These are phyloP conservation scores for Aspergillus ochraceus DNA, from an alignment of 2,329 filamentous ascomycete genomes.

Conservation along the genomic window DNA sequence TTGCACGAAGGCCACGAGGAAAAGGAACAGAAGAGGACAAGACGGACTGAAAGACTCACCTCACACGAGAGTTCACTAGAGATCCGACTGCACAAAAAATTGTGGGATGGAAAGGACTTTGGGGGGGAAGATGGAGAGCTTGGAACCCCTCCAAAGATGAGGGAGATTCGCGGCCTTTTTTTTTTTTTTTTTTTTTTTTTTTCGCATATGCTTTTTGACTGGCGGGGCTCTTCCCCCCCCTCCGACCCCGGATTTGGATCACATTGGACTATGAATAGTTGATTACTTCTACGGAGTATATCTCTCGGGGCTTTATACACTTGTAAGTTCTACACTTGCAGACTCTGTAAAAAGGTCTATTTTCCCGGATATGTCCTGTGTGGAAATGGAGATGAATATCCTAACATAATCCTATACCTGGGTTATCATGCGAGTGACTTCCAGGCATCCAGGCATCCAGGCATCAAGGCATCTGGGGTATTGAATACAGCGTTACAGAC, in stretches of 20 bases:
- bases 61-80: constrained; percentile 16
- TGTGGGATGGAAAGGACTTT: not conserved
- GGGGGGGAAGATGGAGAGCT: not conserved
- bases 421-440: too few relatives aligned
- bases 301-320: too few relatives aligned
- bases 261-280: too few relatives aligned
- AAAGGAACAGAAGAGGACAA: not conserved
- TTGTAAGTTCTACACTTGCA: too few relatives aligned
- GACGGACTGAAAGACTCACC: constrained; percentile 13
- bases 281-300: too few relatives aligned
- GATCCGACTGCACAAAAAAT: constrained; percentile 12
- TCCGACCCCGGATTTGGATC: constrained; percentile 22
- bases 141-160: not conserved
- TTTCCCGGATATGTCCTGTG: too few relatives aligned
- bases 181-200: constrained; percentile 10
- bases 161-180: not conserved
- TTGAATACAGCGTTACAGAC: too few relatives aligned
- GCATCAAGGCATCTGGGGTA: too few relatives aligned
- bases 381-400: too few relatives aligned
- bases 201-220: constrained; percentile 6
- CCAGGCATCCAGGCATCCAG: too few relatives aligned
- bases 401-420: too few relatives aligned
- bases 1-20: not conserved
- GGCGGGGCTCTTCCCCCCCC: constrained; percentile 15
- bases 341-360: too few relatives aligned